Conservation (phyloP, 129 eudicot species). For the Tanacetum coccineum region DNA sequence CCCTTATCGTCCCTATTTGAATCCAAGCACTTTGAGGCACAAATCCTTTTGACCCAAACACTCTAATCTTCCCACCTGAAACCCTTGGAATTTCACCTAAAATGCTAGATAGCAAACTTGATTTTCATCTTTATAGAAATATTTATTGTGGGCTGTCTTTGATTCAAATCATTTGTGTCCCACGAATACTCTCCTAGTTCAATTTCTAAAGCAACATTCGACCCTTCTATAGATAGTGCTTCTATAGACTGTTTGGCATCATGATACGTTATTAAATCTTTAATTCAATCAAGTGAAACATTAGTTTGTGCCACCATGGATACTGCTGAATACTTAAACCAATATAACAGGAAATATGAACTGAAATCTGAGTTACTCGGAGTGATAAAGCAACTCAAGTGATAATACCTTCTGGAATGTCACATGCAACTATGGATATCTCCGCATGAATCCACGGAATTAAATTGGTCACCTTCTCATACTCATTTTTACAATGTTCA, state of each 20-base stretch:
- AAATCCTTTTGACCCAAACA: conserved; percentile 69
- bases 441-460: conserved; percentile 90
- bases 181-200: conserved; percentile 69
- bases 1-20: conserved; percentile 80
- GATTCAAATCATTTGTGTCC: conserved; percentile 41
- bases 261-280: conserved; percentile 47
- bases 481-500: conserved; percentile 87
- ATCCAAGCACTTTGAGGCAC: conserved; percentile 98
- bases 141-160: conserved; percentile 44
- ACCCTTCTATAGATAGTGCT: conserved; percentile 22
- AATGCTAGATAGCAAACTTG: conserved; percentile 63
- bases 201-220: conserved; percentile 51
- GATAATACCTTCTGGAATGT: conserved; percentile 89
- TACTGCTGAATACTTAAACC: conserved; percentile 26
- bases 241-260: conserved; percentile 35
- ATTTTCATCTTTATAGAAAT: conserved; percentile 47
- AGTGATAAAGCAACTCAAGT: not conserved
- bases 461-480: conserved; percentile 79
- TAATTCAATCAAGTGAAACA: conserved; percentile 80
- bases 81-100: conserved; percentile 83
- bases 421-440: conserved; percentile 95
- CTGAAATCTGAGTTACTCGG: conserved; percentile 8
- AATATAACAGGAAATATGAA: conserved; percentile 11
- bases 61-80: conserved; percentile 56
- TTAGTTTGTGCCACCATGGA: conserved; percentile 89